These are phyloP conservation scores for Beta macrorhiza DNA, from an alignment of 179 eudicot genomes.

Conservation along the genomic window DNA sequence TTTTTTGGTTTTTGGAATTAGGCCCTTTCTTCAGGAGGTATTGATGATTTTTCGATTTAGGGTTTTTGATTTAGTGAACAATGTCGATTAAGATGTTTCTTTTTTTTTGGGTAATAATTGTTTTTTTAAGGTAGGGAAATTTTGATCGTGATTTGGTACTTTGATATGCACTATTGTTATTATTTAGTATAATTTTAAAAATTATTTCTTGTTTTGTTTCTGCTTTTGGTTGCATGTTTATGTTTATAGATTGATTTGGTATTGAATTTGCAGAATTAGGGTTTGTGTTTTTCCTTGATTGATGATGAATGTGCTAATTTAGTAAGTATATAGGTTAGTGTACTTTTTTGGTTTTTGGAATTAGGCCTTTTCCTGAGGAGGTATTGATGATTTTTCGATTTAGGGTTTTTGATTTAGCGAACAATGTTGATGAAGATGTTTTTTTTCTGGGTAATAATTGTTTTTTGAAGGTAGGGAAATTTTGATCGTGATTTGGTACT, in stretches of 20 bases:
- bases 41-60: not conserved
- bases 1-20: too few relatives aligned
- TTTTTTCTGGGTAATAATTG: too few relatives aligned
- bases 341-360: too few relatives aligned
- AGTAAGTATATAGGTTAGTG: too few relatives aligned
- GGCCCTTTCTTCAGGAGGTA: conserved; percentile 9
- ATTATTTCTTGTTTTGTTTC: not conserved
- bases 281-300: not conserved
- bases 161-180: not conserved
- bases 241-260: not conserved
- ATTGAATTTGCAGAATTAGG: not conserved
- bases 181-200: not conserved
- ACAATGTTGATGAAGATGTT: not conserved
- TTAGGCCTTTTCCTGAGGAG: not conserved
- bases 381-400: conserved; percentile 11
- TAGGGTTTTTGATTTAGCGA: not conserved
- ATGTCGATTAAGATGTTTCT: not conserved
- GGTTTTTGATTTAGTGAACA: not conserved
- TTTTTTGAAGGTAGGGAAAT: too few relatives aligned
- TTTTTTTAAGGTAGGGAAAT: too few relatives aligned
- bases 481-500: not conserved
- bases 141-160: too few relatives aligned
- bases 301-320: too few relatives aligned
- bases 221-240: not conserved
- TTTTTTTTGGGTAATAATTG: not conserved